Evolutionary conservation across 2,329 filamentous ascomycete genomes (phyloP).

Genomic region (Whalleya microplaca): DNA sequence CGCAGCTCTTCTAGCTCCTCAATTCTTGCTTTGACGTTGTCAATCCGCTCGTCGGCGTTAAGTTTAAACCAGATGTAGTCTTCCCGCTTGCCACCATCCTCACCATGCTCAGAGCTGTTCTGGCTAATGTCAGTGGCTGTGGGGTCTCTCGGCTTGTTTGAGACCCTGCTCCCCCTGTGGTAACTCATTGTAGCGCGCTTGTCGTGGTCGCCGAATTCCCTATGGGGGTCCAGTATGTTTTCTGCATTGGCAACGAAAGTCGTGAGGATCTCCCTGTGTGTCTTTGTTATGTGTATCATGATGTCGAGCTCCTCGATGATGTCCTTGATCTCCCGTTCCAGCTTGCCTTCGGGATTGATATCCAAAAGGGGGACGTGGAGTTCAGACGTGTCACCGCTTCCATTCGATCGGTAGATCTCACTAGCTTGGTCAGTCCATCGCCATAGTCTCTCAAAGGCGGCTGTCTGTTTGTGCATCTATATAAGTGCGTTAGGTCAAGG

Average conservation of each 20-base stretch:
- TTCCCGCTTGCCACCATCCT: constrained; percentile 5
- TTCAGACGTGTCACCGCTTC: constrained; percentile 25
- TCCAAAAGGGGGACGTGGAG: constrained; percentile 41
- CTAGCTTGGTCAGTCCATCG: constrained; percentile 36
- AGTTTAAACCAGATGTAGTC: constrained; percentile 33
- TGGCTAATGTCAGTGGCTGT: neutral
- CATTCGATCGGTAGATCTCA: constrained; percentile 24
- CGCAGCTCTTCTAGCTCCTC: constrained; percentile 40
- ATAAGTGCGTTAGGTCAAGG: neutral
- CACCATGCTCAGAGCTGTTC: too few species aligned
- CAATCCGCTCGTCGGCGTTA: constrained; percentile 34
- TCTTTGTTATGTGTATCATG: constrained; percentile 44
- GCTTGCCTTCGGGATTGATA: constrained; percentile 46
- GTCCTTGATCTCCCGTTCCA: constrained; percentile 50
- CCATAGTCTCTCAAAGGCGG: constrained; percentile 44
- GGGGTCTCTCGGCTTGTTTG: neutral
- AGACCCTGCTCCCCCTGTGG: neutral
- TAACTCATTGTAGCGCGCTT: constrained; percentile 5
- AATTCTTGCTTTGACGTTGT: constrained; percentile 35
- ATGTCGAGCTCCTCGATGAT: constrained; percentile 53
- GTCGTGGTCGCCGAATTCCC: constrained; percentile 19
- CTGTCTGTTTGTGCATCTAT: constrained; percentile 44
- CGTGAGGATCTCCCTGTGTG: constrained; percentile 40
- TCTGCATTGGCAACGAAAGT: constrained; percentile 32
- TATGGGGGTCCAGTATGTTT: constrained; percentile 26